Percentiles rank a stretch among this genome's conserved stretches.
Evolutionary conservation across 352 stramenopile species (phyloP).

Genomic region (Globisporangium parvum): DNA sequence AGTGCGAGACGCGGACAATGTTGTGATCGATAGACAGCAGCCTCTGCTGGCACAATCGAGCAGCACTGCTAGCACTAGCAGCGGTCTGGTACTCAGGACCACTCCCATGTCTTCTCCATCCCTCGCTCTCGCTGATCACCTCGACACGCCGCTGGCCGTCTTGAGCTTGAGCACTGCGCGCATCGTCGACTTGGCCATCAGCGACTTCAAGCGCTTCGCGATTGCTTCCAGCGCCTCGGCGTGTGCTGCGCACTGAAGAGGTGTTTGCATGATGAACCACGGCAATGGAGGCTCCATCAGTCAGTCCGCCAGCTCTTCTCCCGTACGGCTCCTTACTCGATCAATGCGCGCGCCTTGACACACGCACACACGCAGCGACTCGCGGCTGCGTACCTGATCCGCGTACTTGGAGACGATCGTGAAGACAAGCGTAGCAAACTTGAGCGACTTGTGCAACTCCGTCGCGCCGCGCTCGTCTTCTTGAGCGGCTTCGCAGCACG

Average conservation of each 20-base stretch:
- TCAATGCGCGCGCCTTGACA: background rate
- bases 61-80: too few relatives aligned
- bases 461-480: slow-evolving; percentile 26
- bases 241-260: slow-evolving; percentile 25
- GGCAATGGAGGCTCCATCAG: background rate
- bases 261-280: too few relatives aligned
- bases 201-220: slow-evolving; percentile 32
- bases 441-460: slow-evolving; percentile 36
- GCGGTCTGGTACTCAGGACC: too few relatives aligned
- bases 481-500: slow-evolving; percentile 31
- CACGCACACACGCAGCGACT: background rate
- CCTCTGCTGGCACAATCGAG: background rate
- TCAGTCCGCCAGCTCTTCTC: background rate
- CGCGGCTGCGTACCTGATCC: slow-evolving; percentile 16
- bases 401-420: slow-evolving; percentile 60
- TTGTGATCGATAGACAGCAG: background rate
- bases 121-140: background rate
- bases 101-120: background rate
- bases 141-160: background rate
- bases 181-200: slow-evolving; percentile 63
- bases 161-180: slow-evolving; percentile 68
- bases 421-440: slow-evolving; percentile 61
- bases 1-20: slow-evolving; percentile 43
- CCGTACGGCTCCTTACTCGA: too few relatives aligned
- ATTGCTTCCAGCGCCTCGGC: slow-evolving; percentile 42